phyloP scores from a whole-genome alignment of 495 filamentous ascomycete species.

The Aspergillus diversus region DNA sequence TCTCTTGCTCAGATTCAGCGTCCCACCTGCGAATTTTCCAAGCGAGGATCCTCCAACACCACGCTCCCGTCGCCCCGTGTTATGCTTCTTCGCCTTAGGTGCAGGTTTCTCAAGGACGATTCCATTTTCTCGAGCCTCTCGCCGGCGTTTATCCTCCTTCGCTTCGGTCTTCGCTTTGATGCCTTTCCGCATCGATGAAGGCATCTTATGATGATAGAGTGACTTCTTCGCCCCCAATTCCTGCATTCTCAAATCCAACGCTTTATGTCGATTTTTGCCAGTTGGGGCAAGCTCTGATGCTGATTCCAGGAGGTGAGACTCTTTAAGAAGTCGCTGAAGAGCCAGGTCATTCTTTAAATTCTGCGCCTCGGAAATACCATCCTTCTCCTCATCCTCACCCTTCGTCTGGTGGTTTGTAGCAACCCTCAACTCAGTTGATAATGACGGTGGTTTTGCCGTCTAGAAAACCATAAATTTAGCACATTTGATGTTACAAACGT shows the following conservation, averaged over 20 bases:
- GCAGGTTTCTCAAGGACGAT: slow-evolving; percentile 79
- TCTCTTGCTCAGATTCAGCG: slow-evolving; percentile 74
- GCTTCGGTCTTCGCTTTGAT: slow-evolving; percentile 66
- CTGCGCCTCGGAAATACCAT: slow-evolving; percentile 55
- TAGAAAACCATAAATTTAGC: slow-evolving; percentile 29
- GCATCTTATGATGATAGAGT: slow-evolving; percentile 78
- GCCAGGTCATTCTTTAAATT: slow-evolving; percentile 91
- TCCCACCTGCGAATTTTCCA: slow-evolving; percentile 78
- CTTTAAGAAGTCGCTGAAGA: slow-evolving; percentile 82
- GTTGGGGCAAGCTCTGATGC: slow-evolving; percentile 62
- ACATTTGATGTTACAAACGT: neutral
- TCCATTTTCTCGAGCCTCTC: slow-evolving; percentile 85
- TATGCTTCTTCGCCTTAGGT: slow-evolving; percentile 47
- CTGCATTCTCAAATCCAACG: slow-evolving; percentile 79
- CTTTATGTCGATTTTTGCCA: slow-evolving; percentile 71
- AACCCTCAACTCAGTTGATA: slow-evolving; percentile 36
- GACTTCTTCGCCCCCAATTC: slow-evolving; percentile 77
- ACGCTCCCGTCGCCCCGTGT: slow-evolving; percentile 57
- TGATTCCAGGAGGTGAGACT: slow-evolving; percentile 86
- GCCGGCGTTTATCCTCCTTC: slow-evolving; percentile 71
- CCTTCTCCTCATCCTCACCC: slow-evolving; percentile 46
- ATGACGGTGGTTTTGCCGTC: slow-evolving; percentile 55
- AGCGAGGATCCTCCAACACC: slow-evolving; percentile 75
- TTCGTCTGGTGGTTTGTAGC: slow-evolving; percentile 33
- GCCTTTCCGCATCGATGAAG: slow-evolving; percentile 75